Base-by-base conservation (phyloP, 2,329 filamentous ascomycete species). In the Cordyceps javanica region DNA sequence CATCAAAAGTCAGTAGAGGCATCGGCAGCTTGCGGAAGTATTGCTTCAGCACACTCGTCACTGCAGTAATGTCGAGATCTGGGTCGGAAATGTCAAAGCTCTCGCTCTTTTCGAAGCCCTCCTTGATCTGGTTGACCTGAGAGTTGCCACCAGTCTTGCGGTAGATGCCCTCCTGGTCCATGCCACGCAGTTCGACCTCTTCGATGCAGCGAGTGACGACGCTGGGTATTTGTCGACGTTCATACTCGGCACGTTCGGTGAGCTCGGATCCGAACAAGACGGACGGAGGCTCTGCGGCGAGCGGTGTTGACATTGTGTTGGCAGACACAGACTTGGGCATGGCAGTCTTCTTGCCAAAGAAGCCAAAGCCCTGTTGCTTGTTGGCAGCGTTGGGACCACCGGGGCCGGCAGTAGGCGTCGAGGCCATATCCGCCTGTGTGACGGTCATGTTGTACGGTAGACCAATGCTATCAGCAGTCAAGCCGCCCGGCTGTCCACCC, bases 111-210 rank as follows among this genome's bases (percentile, higher is more conserved):
- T 97, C 92, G 69, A 99, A 97, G 13, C 92, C 91, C 63, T 92
- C 89, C 67, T 93, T 90, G 65, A 99, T 90, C 67, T 83, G 80
- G 71, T 96, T 95, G 69, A 96, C 89, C 70, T 95, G 91, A 9
- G 90, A 91, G 66, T 89, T 91, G 63, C 92, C 94, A 58, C 94
- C 94, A 52, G 92, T 96, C 79, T 99, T 99, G 67, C 94, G 87
- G 75, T 99, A 99, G 65, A 99, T 96, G 61, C 94, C 94, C 75
- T 97, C 94, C 64, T 95, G 84, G 66, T 97, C 92, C 90, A 99
- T 96, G 73, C 93, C 94, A 69, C 94, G 87, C 23, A 94, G 77
- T 72, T 99, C 94, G 39, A 99, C 94, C 73, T 99, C 93, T 69
- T 96, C 90, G 64, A 99, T 96, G 73, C 94, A 99, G 49, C 91